Base-by-base conservation (phyloP, 1,139 yeast species). In the Saccharomyces hybrid region DNA sequence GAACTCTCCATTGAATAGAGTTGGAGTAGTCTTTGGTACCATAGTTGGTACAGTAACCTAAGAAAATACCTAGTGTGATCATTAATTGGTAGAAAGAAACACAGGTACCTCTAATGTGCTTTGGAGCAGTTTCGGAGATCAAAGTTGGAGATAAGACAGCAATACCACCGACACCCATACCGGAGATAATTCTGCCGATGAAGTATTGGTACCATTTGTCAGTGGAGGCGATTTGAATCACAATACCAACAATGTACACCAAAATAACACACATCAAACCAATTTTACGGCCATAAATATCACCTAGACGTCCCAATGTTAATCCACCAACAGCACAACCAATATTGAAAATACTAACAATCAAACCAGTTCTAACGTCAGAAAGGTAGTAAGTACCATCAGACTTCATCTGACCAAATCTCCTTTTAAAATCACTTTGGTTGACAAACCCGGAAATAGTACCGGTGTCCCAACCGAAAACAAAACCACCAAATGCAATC, bases 401-500 rank as follows among this genome's bases (percentile, higher is more conserved):
- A n/a, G 62, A 27, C 54, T 81, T 70, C 59, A 80, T 78, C 21
- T 84, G 79, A 63, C 81, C 81, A 66, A 78, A 78, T 60, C 79
- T 74, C 38, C 65, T 64, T 55, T 71, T 73, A 65, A 83, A 88
- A 62, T 81, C 81, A 4, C 78, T 71, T 88, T 84, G 83, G 66
- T 83, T 83, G 67, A 85, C 78, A 62, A 86, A 82, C 65, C 93
- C 95, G 32, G 85, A 79, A 68, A 84, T 84, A 63, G 88, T 82
- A 73, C 89, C 89, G 31, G 89, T 84, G 72, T 84, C 89, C 78
- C 83, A 84, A 61, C 89, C 89, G 65, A 78, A 84, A 59, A 83
- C 80, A 64, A 82, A 76, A 68, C 88, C 88, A 72, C 85, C 87
- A 60, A 82, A 80, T 57, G 86, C 84, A 55, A 75, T 81, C 75